phyloP scores from a whole-genome alignment of 2,329 filamentous ascomycete genomes.

The Ophioceras dolichostomum region DNA sequence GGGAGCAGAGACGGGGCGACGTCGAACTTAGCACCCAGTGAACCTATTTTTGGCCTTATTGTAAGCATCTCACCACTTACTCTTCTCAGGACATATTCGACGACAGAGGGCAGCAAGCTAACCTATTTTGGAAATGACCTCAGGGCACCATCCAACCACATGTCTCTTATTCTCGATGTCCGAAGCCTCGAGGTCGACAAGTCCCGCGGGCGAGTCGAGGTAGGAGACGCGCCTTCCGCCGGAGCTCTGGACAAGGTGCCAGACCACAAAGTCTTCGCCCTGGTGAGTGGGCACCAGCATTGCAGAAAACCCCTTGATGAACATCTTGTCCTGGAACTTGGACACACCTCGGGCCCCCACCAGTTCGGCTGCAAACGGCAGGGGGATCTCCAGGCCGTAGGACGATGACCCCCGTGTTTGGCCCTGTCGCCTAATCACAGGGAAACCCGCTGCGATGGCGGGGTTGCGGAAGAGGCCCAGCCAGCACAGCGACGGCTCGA shows the following conservation, averaged over 20 bases:
- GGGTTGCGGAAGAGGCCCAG: conserved; percentile 3
- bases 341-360: conserved; percentile 1
- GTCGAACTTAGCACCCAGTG: too few relatives aligned
- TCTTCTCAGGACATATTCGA: too few relatives aligned
- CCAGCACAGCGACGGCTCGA: conserved; percentile 1
- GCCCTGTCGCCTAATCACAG: neutral
- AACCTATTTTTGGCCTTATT: too few relatives aligned
- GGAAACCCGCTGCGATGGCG: conserved; percentile 3
- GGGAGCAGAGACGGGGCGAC: too few relatives aligned
- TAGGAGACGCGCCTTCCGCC: conserved; percentile 1
- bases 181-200: neutral
- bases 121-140: too few relatives aligned
- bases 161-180: neutral
- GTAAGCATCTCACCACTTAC: too few relatives aligned
- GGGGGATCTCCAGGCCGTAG: neutral
- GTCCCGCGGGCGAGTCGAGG: neutral
- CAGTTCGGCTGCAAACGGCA: conserved; percentile 4
- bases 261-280: conserved; percentile 1
- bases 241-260: conserved; percentile 3
- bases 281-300: conserved; percentile 3
- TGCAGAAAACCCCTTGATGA: conserved; percentile 4
- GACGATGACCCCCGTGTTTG: too few relatives aligned
- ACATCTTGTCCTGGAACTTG: neutral
- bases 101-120: too few relatives aligned
- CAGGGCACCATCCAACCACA: conserved; percentile 3